These are phyloP conservation scores for Didymosphaeria variabile DNA, from an alignment of 2,329 filamentous ascomycete genomes.

Conservation along the genomic window DNA sequence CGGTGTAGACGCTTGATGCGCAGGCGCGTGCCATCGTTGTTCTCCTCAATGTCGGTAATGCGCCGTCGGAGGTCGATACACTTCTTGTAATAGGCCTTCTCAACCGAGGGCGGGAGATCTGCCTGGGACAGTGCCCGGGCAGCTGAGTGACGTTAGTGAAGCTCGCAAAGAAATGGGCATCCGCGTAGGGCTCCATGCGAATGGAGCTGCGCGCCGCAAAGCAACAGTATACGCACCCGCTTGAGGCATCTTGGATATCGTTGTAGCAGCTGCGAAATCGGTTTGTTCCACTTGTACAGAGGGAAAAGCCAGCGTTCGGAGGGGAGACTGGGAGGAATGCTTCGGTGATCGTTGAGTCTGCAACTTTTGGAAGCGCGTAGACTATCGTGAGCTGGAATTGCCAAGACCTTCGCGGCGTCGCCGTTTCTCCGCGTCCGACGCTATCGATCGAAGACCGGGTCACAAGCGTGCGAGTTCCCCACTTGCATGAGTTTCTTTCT, in stretches of 20 bases:
- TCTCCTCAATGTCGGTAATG: conserved; percentile 88
- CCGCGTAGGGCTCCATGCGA: background rate
- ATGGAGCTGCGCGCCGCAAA: background rate
- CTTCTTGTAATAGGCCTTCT: conserved; percentile 95
- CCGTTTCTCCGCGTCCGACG: background rate
- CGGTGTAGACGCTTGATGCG: conserved; percentile 82
- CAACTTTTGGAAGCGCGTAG: background rate
- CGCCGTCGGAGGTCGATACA: conserved; percentile 94
- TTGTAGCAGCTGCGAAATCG: background rate
- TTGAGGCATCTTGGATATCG: conserved; percentile 3
- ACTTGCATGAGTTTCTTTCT: background rate
- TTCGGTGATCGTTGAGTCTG: background rate
- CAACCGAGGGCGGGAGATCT: conserved; percentile 82
- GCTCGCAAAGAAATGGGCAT: background rate
- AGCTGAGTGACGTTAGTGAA: conserved; percentile 21
- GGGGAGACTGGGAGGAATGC: background rate
- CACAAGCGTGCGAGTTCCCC: background rate
- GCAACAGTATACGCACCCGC: conserved; percentile 5
- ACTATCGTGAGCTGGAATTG: background rate
- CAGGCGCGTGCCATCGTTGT: conserved; percentile 83
- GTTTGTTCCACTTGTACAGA: background rate
- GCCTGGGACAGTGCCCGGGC: conserved; percentile 45
- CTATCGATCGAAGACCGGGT: background rate
- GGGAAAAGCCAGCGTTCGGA: background rate
- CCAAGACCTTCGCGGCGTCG: background rate